These are phyloP conservation scores for Phoma herbarum DNA, from an alignment of 2,329 filamentous ascomycete genomes.

Conservation along the genomic window DNA sequence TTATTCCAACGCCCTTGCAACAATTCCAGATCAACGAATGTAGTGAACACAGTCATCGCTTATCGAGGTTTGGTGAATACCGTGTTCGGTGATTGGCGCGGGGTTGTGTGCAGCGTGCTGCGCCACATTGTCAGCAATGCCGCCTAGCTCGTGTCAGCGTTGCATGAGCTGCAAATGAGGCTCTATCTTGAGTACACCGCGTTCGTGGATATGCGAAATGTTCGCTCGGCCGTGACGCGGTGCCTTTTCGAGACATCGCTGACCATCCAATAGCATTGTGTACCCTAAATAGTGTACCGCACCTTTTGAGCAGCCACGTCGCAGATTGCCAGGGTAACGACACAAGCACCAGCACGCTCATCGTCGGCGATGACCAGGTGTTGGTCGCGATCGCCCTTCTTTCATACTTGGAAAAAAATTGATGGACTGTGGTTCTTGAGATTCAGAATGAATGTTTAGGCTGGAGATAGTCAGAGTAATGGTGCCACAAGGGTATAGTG, in stretches of 20 bases:
- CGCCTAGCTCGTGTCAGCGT: not conserved
- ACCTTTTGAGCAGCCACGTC: no score
- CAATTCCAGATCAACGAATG: not conserved
- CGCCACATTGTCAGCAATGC: slow-evolving; percentile 1
- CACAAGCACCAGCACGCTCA: no score
- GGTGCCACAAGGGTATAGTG: not conserved
- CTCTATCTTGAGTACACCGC: not conserved
- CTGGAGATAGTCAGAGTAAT: not conserved
- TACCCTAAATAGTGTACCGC: not conserved
- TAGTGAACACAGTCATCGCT: not conserved
- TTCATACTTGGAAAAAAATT: no score
- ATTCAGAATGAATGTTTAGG: not conserved
- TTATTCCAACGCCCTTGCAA: not conserved
- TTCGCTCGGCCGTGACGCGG: not conserved
- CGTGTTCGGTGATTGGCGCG: not conserved
- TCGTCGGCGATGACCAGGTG: no score
- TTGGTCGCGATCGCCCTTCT: no score
- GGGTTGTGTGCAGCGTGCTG: not conserved
- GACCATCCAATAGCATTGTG: not conserved
- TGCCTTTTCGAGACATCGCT: not conserved
- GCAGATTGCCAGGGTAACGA: no score
- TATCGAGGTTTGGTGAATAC: not conserved
- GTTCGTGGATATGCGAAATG: not conserved
- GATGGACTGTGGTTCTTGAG: no score
- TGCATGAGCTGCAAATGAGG: not conserved